Conservation (phyloP, 106 monocot genomes). For the Dendrobium chrysotoxum region DNA sequence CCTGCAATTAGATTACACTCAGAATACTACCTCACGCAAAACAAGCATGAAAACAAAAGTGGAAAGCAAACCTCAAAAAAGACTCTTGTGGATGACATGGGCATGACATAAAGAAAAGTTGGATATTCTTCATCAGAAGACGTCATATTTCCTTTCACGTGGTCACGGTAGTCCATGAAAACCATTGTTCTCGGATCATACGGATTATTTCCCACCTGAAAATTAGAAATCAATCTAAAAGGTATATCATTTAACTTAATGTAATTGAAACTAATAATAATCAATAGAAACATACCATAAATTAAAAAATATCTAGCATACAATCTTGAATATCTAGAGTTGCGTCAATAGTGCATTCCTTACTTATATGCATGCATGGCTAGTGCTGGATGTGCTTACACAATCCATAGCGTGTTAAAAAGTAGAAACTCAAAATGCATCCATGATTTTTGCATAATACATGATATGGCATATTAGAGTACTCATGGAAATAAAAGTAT, state of each 20-base stretch:
- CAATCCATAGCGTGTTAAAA: too few relatives aligned
- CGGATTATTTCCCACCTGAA: constrained; percentile 95
- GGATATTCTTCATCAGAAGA: constrained; percentile 50
- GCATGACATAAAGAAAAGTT: constrained; percentile 98
- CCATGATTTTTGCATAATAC: not conserved
- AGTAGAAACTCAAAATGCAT: not conserved
- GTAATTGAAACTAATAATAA: not conserved
- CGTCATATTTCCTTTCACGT: constrained; percentile 34
- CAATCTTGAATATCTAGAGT: too few relatives aligned
- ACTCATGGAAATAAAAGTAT: not conserved
- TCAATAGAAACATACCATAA: not conserved
- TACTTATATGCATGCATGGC: too few relatives aligned
- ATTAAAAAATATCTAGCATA: too few relatives aligned
- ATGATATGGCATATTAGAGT: not conserved
- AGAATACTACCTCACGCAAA: not conserved
- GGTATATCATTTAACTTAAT: constrained; percentile 8
- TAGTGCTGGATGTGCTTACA: too few relatives aligned
- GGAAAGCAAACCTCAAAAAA: constrained; percentile 65
- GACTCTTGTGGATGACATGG: constrained; percentile 80
- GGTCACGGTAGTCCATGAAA: constrained; percentile 97
- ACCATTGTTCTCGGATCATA: constrained; percentile 97
- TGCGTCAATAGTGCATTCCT: too few relatives aligned
- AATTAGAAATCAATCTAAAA: constrained; percentile 25
- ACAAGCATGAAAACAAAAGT: not conserved
- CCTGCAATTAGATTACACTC: constrained; percentile 38